Evolutionary conservation across 2,329 filamentous ascomycete species (phyloP).

Genomic region (Venturia asperata): DNA sequence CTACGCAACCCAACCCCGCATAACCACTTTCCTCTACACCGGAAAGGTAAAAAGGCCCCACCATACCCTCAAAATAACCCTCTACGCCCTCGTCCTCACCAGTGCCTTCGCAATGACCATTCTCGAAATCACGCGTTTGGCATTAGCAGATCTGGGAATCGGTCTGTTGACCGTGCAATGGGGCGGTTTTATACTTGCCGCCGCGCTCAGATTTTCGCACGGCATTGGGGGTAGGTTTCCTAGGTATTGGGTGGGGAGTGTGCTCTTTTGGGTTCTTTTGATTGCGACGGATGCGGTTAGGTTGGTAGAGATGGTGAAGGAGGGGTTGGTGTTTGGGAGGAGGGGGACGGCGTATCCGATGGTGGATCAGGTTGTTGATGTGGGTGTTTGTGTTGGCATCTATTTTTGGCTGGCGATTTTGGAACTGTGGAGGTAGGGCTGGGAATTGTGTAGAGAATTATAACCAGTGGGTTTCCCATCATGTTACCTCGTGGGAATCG

Average conservation of each 20-base stretch:
- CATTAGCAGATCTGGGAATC: background rate
- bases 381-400: background rate
- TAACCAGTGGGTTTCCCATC: too few species aligned
- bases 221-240: background rate
- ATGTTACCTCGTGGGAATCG: too few species aligned
- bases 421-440: background rate
- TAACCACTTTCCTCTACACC: background rate
- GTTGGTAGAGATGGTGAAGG: conserved; percentile 8
- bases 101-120: background rate
- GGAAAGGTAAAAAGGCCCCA: background rate
- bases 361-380: conserved; percentile 11
- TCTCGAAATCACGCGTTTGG: background rate
- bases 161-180: background rate
- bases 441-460: background rate
- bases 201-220: background rate
- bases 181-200: background rate
- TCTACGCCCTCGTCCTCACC: background rate
- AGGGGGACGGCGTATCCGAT: conserved; percentile 3
- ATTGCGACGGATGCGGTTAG: conserved; percentile 5
- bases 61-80: background rate
- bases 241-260: background rate
- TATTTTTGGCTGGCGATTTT: background rate
- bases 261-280: background rate
- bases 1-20: conserved; percentile 7
- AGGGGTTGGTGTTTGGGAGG: background rate